Evolutionary conservation across 495 filamentous ascomycete genomes (phyloP), one percentile per base, ranked within the genome.

Genomic region (Penicillium dipodomyicola): DNA sequence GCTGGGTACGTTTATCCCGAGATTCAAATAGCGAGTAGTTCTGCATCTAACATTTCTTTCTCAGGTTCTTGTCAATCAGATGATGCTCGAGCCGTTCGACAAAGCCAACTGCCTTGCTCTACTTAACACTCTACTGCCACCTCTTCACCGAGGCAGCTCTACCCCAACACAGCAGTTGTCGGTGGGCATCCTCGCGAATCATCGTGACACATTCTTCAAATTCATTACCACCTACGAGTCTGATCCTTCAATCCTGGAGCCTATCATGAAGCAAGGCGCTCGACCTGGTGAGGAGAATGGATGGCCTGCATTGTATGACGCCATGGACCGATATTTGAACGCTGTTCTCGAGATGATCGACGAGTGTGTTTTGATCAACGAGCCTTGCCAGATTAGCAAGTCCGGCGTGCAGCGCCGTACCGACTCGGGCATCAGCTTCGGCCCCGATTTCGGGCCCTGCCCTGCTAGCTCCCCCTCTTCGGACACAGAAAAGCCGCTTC

Each of bases 71-170:
- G 80, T 90, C 62, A 87, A 90, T 56, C 87, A 90, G 61, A 79
- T 91, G 65, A 79, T 84, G 27, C 71, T 87, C 19, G 72, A 78
- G 49, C 84, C 84, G 0, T 84, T 84, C 71, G 83, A 83, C 70
- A 86, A 86, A 63, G 78, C 78, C 64, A 89, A 88, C 62, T 86
- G 86, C 68, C 78, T 88, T 52, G 88, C 85, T 49, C 85, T 90
- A 80, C 81, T 91, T 39, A 91, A 91, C 72, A 89, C 87, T 23
- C 76, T 91, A n/a, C 86, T 88, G 59, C 87, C 87, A 19, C 84
- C 79, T 20, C 67, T 76, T 30, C 77, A 72, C 48, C 66, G 73
- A 6, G 72, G 76, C 2, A 78, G 78, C 19, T 59, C 69, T 5
- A 67, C 70, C 25, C 81, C 84, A 0, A 83, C 82, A 19, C 62